Evolutionary conservation across 2,329 filamentous ascomycete species (phyloP), one percentile per base, ranked within the genome.

Genomic region (Colletotrichum shisoi): DNA sequence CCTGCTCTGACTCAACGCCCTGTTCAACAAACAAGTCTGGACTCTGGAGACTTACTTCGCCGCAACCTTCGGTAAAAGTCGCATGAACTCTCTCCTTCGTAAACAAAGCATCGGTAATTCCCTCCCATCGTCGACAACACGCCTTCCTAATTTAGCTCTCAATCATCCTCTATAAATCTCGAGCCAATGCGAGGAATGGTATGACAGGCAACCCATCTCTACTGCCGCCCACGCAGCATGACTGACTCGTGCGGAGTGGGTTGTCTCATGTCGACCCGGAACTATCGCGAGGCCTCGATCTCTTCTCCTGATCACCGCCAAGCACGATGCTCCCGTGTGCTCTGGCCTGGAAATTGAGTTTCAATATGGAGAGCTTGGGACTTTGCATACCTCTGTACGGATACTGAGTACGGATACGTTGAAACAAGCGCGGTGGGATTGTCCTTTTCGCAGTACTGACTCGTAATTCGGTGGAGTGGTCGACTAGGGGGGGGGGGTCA

Each of bases 311-410:
- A 66, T 62, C 63, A 58, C 19, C 58, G 52, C 58, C 51, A 62
- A 57, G 63, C 15, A 45, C 45, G 11, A 12, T 19, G 21, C 39
- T 62, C 63, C 52, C 52, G n/a, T 57, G 24, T 52, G 24, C 44
- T 39, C 21, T 57, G 58, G 39, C 42, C 58, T 37, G 8, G 17
- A 52, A n/a, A 34, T 34, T 31, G 21, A 44, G n/a, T 40, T 62
- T 42, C 52, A 62, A 52, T 57, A 11, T 52, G 11, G 12, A 57
- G 52, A 57, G 58, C 63, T 62, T 66, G 63, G 58, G 58, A 52
- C 17, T 39, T 15, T 48, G 21, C 49, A 48, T 39, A n/a, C n/a
- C n/a, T n/a, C n/a, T n/a, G n/a, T n/a, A n/a, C n/a, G n/a, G n/a
- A n/a, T n/a, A 57, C 37, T 48, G 17, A 40, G 54, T 44, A 62